A percentile compares a stretch with the other conserved stretches of the same genome.
Conservation (phyloP, 768 basidiomycete species). For the Gloeopeniophorella convolvens region DNA sequence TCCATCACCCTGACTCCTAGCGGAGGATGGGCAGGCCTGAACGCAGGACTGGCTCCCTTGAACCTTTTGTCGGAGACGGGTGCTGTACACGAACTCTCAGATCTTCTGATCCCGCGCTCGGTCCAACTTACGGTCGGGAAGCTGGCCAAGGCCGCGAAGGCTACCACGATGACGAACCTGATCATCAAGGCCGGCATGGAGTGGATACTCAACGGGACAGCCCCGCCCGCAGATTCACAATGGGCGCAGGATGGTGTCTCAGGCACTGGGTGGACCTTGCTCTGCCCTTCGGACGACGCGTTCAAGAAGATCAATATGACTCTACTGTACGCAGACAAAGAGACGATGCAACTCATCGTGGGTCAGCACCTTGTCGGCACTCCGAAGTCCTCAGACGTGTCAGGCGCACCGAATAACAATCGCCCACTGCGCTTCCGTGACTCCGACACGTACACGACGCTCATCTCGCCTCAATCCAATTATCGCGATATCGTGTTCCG, state of each 20-base stretch:
- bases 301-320: constrained; percentile 87
- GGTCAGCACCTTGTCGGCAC: constrained; percentile 62
- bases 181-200: constrained; percentile 80
- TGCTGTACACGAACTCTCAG: constrained; percentile 83
- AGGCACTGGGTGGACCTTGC: constrained; percentile 71
- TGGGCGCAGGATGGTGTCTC: constrained; percentile 50
- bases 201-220: constrained; percentile 85
- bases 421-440: constrained; percentile 68
- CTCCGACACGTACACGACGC: constrained; percentile 66
- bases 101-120: constrained; percentile 79
- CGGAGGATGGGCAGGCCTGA: constrained; percentile 75
- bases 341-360: constrained; percentile 52
- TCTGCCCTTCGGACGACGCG: constrained; percentile 89
- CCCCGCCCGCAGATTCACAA: constrained; percentile 61
- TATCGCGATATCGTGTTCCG: constrained; percentile 87
- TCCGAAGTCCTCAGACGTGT: constrained; percentile 24
- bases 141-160: constrained; percentile 82
- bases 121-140: constrained; percentile 87
- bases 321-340: constrained; percentile 49
- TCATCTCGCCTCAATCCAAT: constrained; percentile 55
- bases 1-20: constrained; percentile 50
- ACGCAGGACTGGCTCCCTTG: constrained; percentile 46
- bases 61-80: constrained; percentile 84
- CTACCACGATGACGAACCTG: constrained; percentile 81
- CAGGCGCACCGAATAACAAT: constrained; percentile 49